These are phyloP conservation scores for Lichtheimia hyalospora DNA, from an alignment of 371 early-diverging fungal species.

Conservation along the genomic window DNA sequence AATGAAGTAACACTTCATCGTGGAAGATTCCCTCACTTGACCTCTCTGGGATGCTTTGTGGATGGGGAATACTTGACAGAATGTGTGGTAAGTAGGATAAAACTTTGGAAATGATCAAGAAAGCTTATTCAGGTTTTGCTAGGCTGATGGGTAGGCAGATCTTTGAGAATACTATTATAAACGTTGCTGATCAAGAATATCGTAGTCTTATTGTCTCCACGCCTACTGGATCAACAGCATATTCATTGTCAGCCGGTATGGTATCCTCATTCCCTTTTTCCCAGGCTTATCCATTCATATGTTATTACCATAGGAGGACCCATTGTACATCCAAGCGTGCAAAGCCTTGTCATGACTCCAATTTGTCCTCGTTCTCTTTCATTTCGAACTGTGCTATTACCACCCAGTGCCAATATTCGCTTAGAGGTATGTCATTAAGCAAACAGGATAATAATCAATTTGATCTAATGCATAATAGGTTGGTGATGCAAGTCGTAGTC, in stretches of 20 bases:
- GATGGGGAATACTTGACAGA: conserved; percentile 82
- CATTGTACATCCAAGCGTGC: conserved; percentile 92
- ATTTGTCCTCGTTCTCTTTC: conserved; percentile 95
- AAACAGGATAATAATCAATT: too few relatives aligned
- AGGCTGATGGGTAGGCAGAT: conserved; percentile 55
- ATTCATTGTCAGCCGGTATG: conserved; percentile 79
- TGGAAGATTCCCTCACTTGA: conserved; percentile 83
- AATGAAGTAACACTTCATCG: conserved; percentile 91
- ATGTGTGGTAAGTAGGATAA: conserved; percentile 70
- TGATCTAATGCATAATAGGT: conserved; percentile 36
- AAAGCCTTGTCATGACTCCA: conserved; percentile 86
- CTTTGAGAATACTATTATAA: too few relatives aligned
- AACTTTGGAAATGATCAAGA: neutral
- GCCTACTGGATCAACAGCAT: conserved; percentile 96
- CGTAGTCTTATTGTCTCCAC: conserved; percentile 80
- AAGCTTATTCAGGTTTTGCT: conserved; percentile 9
- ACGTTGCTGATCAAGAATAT: neutral
- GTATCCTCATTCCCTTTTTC: neutral
- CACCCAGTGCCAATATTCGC: conserved; percentile 67
- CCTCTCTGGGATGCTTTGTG: conserved; percentile 76
- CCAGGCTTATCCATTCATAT: neutral
- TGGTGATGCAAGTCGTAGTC: conserved; percentile 60
- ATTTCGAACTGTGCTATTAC: conserved; percentile 90
- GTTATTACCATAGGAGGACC: conserved; percentile 65
- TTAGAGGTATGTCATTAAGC: conserved; percentile 49